Percentiles rank a stretch among this genome's conserved stretches.
These are phyloP conservation scores for Rhizopus arrhizus DNA, from an alignment of 371 early-diverging fungal species.

Conservation along the genomic window DNA sequence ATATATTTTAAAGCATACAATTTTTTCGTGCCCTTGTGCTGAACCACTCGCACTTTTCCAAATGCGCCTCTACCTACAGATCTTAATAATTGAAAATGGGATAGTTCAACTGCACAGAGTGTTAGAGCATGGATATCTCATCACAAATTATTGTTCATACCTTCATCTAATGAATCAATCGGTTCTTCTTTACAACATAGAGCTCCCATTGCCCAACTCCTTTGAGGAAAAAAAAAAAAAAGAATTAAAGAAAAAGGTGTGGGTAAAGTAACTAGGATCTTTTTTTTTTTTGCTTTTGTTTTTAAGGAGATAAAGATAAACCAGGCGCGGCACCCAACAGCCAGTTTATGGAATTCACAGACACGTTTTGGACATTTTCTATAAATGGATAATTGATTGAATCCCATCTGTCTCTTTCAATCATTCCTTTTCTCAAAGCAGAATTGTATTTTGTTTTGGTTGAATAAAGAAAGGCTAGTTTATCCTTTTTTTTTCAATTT, in stretches of 20 bases:
- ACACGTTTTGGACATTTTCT: too few relatives aligned
- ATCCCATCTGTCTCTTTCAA: too few relatives aligned
- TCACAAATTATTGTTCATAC: conserved; percentile 13
- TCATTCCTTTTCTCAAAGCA: too few relatives aligned
- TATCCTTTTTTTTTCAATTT: too few relatives aligned
- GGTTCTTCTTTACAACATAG: conserved; percentile 46
- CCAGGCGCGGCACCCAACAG: too few relatives aligned
- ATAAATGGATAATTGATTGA: too few relatives aligned
- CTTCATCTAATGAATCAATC: conserved; percentile 46
- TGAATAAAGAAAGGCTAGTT: too few relatives aligned
- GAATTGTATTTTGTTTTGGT: too few relatives aligned
- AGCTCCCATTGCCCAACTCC: conserved; percentile 31
- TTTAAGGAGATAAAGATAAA: too few relatives aligned
- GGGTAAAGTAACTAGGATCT: background rate
- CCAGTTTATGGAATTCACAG: too few relatives aligned
- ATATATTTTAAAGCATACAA: conserved; percentile 68
- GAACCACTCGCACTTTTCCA: conserved; percentile 85
- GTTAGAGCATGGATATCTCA: background rate
- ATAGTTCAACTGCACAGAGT: conserved; percentile 42
- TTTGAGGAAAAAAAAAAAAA: background rate
- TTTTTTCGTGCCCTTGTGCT: conserved; percentile 71
- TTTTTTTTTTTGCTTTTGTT: too few relatives aligned
- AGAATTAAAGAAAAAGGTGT: background rate
- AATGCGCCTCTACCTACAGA: conserved; percentile 78
- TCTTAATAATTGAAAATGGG: conserved; percentile 69